Evolutionary conservation across 2,329 filamentous ascomycete genomes (phyloP).

Genomic region (Helicocarpus griseus): DNA sequence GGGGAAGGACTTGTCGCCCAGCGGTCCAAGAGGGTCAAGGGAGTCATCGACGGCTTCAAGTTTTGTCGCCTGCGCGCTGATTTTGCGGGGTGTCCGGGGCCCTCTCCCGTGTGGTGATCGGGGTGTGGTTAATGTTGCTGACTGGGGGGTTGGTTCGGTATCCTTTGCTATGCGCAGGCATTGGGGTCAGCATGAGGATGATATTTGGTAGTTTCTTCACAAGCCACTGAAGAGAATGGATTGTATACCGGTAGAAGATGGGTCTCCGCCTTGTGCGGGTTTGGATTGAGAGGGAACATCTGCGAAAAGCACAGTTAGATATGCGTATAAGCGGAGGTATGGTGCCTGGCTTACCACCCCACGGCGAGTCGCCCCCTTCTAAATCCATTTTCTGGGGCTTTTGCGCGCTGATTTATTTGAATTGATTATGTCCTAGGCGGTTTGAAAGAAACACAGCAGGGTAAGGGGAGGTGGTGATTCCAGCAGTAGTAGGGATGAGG

Average conservation of each 20-base stretch:
- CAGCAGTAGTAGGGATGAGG: neutral
- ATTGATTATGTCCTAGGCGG: neutral
- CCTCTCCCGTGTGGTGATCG: slow-evolving; percentile 41
- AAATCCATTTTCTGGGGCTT: slow-evolving; percentile 26
- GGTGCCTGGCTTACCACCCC: slow-evolving; percentile 36
- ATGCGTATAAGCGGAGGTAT: slow-evolving; percentile 10
- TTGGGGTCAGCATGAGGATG: neutral
- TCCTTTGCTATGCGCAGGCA: slow-evolving; percentile 9
- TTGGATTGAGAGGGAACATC: slow-evolving; percentile 39
- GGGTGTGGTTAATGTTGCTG: slow-evolving; percentile 32
- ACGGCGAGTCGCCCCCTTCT: slow-evolving; percentile 38
- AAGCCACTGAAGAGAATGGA: neutral
- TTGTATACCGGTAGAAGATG: slow-evolving; percentile 20
- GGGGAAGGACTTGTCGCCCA: slow-evolving; percentile 39
- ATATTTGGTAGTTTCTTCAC: neutral
- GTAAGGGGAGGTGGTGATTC: neutral
- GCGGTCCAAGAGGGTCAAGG: slow-evolving; percentile 52
- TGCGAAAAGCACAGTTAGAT: slow-evolving; percentile 20
- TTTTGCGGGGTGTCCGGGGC: slow-evolving; percentile 45
- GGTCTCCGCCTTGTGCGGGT: slow-evolving; percentile 18
- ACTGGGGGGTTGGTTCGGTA: slow-evolving; percentile 15
- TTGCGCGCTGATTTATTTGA: neutral
- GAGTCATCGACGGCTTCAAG: slow-evolving; percentile 55
- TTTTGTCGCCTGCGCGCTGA: slow-evolving; percentile 51
- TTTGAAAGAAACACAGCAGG: neutral